phyloP scores from a whole-genome alignment of 2,329 filamentous ascomycete species.

The Westerdykella sp. region DNA sequence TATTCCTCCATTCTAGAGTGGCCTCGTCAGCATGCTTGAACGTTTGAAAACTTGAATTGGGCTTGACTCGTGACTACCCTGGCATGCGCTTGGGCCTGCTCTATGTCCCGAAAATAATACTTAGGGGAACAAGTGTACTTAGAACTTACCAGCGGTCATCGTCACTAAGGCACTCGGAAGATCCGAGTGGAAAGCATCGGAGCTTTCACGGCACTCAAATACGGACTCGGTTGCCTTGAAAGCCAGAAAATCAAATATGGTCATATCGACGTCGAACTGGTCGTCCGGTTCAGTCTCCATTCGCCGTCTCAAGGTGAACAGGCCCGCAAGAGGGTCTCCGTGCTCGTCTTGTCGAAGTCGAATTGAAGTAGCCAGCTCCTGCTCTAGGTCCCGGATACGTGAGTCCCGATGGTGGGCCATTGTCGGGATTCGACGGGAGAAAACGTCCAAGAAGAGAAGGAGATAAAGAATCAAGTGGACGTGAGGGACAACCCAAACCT shows the following conservation, averaged over 20 bases:
- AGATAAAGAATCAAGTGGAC: not conserved
- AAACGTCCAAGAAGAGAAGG: not conserved
- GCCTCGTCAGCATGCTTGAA: constrained; percentile 6
- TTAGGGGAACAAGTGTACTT: not conserved
- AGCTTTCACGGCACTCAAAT: constrained; percentile 31
- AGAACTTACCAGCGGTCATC: constrained; percentile 28
- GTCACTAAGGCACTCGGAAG: constrained; percentile 27
- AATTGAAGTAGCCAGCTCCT: constrained; percentile 18
- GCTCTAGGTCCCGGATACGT: constrained; percentile 18
- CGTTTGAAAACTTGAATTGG: too few relatives aligned
- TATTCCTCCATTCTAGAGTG: constrained; percentile 37
- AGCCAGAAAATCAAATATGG: constrained; percentile 53
- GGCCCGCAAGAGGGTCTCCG: constrained; percentile 22
- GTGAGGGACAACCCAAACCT: too few relatives aligned
- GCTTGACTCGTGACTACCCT: constrained; percentile 4
- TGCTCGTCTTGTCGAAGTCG: constrained; percentile 9
- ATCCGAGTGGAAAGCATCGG: constrained; percentile 27
- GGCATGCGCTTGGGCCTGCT: constrained; percentile 1
- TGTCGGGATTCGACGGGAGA: not conserved
- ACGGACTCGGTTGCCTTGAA: constrained; percentile 43
- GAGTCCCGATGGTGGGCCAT: too few relatives aligned
- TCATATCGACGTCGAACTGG: constrained; percentile 46
- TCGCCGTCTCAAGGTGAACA: constrained; percentile 25
- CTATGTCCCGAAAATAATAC: not conserved
- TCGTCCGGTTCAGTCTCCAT: constrained; percentile 33